Percentiles rank a stretch among this genome's conserved stretches.
Conservation (phyloP, 2,329 filamentous ascomycete genomes). For the Colletotrichum echinochloae region DNA sequence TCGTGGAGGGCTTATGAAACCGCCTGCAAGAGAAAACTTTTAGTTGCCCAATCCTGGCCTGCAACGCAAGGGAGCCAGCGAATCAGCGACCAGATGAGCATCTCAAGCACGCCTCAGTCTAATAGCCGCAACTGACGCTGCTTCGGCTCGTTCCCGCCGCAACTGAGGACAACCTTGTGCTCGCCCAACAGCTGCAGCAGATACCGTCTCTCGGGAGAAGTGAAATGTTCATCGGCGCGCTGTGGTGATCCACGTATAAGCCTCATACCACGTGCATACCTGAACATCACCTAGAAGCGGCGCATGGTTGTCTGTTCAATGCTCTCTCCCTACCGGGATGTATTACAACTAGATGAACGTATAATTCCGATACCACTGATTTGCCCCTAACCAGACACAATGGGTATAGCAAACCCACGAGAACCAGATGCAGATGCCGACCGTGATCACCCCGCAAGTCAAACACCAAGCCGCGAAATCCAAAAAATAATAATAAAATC, state of each 20-base stretch:
- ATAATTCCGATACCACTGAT: conserved; percentile 33
- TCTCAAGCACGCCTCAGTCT: conserved; percentile 19
- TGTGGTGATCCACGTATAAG: not conserved
- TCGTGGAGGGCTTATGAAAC: conserved; percentile 12
- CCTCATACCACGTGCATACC: too few relatives aligned
- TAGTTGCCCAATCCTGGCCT: conserved; percentile 28
- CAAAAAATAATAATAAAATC: not conserved
- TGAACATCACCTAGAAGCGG: not conserved
- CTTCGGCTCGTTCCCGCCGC: not conserved
- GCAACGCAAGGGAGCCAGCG: conserved; percentile 22
- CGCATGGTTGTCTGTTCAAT: conserved; percentile 8
- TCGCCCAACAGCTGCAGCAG: not conserved
- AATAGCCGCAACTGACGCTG: conserved; percentile 23
- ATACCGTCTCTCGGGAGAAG: not conserved
- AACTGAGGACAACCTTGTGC: conserved; percentile 7
- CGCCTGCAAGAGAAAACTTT: conserved; percentile 21
- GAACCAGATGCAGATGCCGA: conserved; percentile 37
- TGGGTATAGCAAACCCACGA: conserved; percentile 38
- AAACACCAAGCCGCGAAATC: conserved; percentile 30
- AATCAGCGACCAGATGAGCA: conserved; percentile 24
- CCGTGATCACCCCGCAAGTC: conserved; percentile 29
- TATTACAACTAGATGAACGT: conserved; percentile 39
- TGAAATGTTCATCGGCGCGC: not conserved
- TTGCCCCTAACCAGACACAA: conserved; percentile 34
- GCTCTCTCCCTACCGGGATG: conserved; percentile 29